Evolutionary conservation across 2,329 filamentous ascomycete genomes (phyloP), one percentile per base, ranked within the genome.

Genomic region (Fusarium illudens): DNA sequence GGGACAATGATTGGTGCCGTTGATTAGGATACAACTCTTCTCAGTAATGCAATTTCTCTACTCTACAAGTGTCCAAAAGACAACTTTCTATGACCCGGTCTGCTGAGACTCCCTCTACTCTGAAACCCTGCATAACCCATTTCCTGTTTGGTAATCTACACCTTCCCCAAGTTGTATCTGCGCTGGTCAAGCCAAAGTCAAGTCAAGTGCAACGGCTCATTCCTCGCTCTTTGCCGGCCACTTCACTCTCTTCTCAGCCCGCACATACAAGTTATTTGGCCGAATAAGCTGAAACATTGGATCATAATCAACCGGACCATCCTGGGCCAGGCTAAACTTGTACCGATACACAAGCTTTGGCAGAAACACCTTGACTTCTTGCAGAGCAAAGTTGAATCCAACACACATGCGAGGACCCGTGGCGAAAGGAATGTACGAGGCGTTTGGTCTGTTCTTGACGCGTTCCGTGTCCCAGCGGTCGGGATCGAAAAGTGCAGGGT

Each of bases 311-410:
- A 88, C 77, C 0, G 82, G 77, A 2, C 79, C 83, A 5, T 85
- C 79, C 4, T 80, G 80, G n/a, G 83, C 86, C n/a, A 81, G 74
- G 10, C 64, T 75, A 61, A 88, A 90, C 57, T 84, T 78, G 72
- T 90, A 90, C 8, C 87, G 80, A 60, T 83, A 89, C 3, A 90
- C 75, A 34, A 90, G 76, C 78, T 89, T 86, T 2, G 83, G 79
- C 65, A 90, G 36, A 68, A 88, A 83, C 4, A 88, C 80, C 78
- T 89, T 89, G 61, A 89, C 80, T 75, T 90, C 87, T 61, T 84
- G 82, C 7, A 90, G 77, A 0, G 87, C 88, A 74, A 90, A 89
- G 75, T 89, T 90, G 81, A 89, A 89, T 0, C 87, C 88, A 58
- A 90, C 86, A 64, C 88, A 90, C 77, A 83, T 84, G 2, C 88